Base-by-base conservation (phyloP, 257 asterid species). In the Pogostemon cablin region DNA sequence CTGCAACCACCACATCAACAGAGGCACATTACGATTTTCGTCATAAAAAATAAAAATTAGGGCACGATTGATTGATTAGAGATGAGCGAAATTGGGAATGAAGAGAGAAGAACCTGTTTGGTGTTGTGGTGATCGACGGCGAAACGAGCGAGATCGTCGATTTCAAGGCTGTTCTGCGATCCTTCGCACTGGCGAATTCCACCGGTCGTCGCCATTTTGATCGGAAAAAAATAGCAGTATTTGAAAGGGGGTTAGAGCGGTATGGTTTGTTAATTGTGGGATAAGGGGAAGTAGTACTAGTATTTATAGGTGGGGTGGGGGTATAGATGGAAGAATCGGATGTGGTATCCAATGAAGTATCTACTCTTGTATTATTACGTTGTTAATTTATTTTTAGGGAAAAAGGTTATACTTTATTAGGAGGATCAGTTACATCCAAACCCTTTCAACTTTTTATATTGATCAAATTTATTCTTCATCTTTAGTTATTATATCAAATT, bases 61-160 rank as follows among this genome's bases (percentile, higher is more conserved):
- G 32, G 32, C 32, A 25, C 32, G 32, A 25, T 25, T 25, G 32
- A 25, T 25, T 25, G 32, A 25, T 25, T 25, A 25, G 32, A 25
- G 32, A 25, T 25, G 32, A 25, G 32, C 32, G 32, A 25, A 25
- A 25, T 25, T 25, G 32, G 32, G 32, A 25, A 25, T 25, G 32
- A 25, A 40, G 0, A 3, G 67, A 39, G 9, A 12, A 4, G 8
- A 40, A 92, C 96, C 92, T 88, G 85, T 73, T 90, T 90, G 62
- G 65, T 75, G 72, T 90, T 86, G 86, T 92, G 86, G 3, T 90
- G 86, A 20, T 86, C 88, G 34, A 92, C 80, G 58, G 97, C 96
- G 47, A 92, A 90, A 62, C 90, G 88, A 70, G 97, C 98, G 32
- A 90, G 96, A 52, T 75, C 74, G 2, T 90, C 80, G 73, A 86